Percentiles rank a stretch among this genome's conserved stretches.
Conservation (phyloP, 2,329 filamentous ascomycete species). For the Verticillium isaacii region DNA sequence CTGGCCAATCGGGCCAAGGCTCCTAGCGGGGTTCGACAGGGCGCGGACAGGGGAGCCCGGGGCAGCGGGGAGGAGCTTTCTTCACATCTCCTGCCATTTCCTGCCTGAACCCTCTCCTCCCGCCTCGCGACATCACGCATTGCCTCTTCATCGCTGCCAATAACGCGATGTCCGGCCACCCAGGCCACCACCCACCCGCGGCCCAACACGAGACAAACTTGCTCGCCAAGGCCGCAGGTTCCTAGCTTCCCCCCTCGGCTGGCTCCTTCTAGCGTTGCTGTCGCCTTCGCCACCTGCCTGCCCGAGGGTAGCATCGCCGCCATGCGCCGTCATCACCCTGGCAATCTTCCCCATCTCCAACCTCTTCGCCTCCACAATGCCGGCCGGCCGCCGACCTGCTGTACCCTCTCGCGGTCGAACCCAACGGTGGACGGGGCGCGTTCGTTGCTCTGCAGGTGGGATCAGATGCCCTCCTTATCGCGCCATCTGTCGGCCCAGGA, state of each 20-base stretch:
- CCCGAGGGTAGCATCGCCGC: background rate
- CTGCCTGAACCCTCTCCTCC: background rate
- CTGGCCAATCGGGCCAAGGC: background rate
- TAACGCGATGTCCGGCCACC: background rate
- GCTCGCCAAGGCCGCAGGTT: conserved; percentile 1
- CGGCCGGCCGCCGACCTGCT: background rate
- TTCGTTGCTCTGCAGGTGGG: background rate
- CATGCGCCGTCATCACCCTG: background rate
- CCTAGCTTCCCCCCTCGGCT: background rate
- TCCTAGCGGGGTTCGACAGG: background rate
- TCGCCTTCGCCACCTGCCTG: background rate
- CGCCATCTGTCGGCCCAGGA: background rate
- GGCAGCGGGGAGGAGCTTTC: background rate
- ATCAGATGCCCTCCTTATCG: conserved; percentile 2
- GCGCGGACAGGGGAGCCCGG: background rate
- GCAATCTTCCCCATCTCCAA: background rate
- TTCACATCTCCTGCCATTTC: background rate
- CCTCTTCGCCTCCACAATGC: background rate
- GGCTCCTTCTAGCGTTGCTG: background rate
- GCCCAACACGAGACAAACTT: background rate
- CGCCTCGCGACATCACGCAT: background rate
- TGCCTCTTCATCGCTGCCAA: background rate
- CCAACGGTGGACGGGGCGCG: no score
- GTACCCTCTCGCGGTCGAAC: background rate
- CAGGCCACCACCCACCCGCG: background rate